Base-by-base conservation (phyloP, 768 basidiomycete genomes). In the Psilocybe cubensis region DNA sequence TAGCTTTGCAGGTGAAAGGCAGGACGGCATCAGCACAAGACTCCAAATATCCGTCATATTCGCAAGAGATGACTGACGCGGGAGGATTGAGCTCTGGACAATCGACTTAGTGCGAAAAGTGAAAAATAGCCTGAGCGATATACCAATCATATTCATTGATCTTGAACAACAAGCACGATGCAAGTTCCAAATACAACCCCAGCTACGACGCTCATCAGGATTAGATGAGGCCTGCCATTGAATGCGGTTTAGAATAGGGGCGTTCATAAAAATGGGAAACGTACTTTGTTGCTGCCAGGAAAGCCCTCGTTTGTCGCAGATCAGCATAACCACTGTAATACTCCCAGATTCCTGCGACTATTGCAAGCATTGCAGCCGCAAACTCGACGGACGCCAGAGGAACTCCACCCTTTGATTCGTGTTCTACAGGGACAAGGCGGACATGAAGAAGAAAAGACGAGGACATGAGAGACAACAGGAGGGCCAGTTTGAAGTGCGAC, bases 321-420 rank as follows among this genome's bases (percentile, higher is more conserved):
- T 87, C 87, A 63, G 75, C 70, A 43, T 78, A 83, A 1, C 84
- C 84, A 47, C 72, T 76, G 56, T 82, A 79, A 58, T 88, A 92
- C 70, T 89, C 88, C 85, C 84, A 91, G 33, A 76, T 59, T 0
- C 87, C 89, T 1, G 81, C 86, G 8, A 66, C 71, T 20, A 91
- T 76, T 17, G 82, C 79, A 11, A 75, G 73, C 14, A 89, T 55
- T 8, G 87, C 81, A 4, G 85, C 82, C 12, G 70, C 66, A 46
- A 86, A 74, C 57, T 86, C 77, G 3, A 89, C 66, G 18, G 76
- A 72, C 3, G 86, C 84, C 12, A 86, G 71, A 5, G 85, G 80
- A 3, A 84, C 71, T 3, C 73, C 70, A 5, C 62, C 58, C 18
- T 60, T 54, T 43, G 58, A 58, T 7, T 62, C 54, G 25, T 61